phyloP scores from a whole-genome alignment of 2,329 filamentous ascomycete genomes.

The Alternaria triticina region DNA sequence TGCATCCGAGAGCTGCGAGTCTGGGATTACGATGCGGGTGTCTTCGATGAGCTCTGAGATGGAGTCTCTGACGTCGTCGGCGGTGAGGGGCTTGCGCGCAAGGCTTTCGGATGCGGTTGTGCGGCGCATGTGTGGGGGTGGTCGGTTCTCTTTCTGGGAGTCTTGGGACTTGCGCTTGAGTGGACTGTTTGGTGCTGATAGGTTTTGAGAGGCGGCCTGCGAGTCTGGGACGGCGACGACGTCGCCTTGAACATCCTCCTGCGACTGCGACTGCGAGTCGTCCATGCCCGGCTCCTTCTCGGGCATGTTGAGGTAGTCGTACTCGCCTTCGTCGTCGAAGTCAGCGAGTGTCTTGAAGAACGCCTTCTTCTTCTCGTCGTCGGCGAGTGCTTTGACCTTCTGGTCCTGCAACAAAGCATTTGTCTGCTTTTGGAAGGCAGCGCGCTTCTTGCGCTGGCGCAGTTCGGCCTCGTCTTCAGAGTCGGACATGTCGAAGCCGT shows the following conservation, averaged over 20 bases:
- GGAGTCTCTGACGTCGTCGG: constrained; percentile 82
- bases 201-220: constrained; percentile 32
- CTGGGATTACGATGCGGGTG: constrained; percentile 60
- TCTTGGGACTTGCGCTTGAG: constrained; percentile 53
- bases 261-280: constrained; percentile 31
- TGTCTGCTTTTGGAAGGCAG: constrained; percentile 90
- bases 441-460: constrained; percentile 78
- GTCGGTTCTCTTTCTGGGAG: constrained; percentile 51
- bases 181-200: constrained; percentile 28
- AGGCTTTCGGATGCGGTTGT: constrained; percentile 61
- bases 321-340: constrained; percentile 71
- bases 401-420: constrained; percentile 88
- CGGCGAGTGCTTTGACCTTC: constrained; percentile 86
- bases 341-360: constrained; percentile 93
- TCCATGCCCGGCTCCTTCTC: constrained; percentile 39
- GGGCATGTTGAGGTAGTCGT: constrained; percentile 71
- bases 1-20: constrained; percentile 53
- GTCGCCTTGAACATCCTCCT: constrained; percentile 16
- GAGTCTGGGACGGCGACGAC: constrained; percentile 46
- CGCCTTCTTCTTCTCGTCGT: constrained; percentile 85
- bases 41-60: constrained; percentile 83
- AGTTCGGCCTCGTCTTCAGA: constrained; percentile 86
- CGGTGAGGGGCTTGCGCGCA: constrained; percentile 70
- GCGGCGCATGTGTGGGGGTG: constrained; percentile 67
- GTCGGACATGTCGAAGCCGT: constrained; percentile 78